Base-by-base conservation (phyloP, 208 protist species). In the Wallacemonas collosoma region DNA sequence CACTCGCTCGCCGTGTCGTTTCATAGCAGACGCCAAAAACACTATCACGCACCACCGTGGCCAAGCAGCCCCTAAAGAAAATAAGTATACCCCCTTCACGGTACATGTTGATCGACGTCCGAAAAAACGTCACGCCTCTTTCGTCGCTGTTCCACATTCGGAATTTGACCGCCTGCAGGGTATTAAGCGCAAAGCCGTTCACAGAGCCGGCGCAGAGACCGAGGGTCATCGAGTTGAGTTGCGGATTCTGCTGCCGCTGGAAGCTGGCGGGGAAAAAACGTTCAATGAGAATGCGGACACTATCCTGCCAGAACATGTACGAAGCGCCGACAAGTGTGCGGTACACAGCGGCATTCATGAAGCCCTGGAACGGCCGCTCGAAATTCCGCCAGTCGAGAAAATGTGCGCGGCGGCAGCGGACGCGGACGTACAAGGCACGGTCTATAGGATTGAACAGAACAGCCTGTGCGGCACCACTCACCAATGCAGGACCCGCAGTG, bases 291-390 rank as follows among this genome's bases (percentile, higher is more conserved):
- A 94, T 84, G 8, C 80, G 85, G 44, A 82, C 77, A 66, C 78
- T 88, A 76, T 97, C 90, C 56, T 97, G 93, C 85, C 85, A 97
- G 67, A 97, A 95, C 70, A 97, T 87, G 82, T 97, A 97, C 14
- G 90, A 94, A 6, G 87, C 89, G 2, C 87, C 86, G 2, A 95
- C 88, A 41, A 95, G 65, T 17, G 93, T 97, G 36, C 93, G 87
- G 63, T 97, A 97, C 2, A 97, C 82, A 1, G 88, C 88, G 2
- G 93, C 93, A 64, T 97, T 97, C 73, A 92, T 67, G 70, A 97
- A 95, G 15, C 93, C 90, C 68, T 97, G 93, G 82, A 97, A 97
- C 0, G 93, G 93, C 2, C 85, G 90, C 58, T 93, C 87, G 81
- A 95, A 97, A 62, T 97, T 97, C 3, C 88, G 81, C 63, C 78